Evolutionary conservation across 805 yeast species (phyloP).

Genomic region (Lipomyces sp.): DNA sequence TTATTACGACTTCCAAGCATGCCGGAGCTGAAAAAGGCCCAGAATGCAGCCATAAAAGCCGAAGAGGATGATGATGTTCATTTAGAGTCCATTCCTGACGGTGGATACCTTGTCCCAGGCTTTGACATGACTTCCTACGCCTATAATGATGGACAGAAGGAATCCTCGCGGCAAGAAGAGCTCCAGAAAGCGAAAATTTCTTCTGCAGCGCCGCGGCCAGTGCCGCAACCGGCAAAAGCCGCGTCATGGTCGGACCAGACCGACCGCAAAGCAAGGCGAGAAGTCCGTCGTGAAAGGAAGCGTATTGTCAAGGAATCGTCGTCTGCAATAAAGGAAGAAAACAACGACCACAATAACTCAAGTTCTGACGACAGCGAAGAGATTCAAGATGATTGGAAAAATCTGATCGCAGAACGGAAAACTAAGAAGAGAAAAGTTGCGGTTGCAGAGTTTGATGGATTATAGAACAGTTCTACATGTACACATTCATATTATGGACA

Average conservation of each 20-base stretch:
- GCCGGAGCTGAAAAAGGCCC: slow-evolving; percentile 68
- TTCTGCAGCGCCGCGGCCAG: slow-evolving; percentile 42
- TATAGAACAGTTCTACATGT: background rate
- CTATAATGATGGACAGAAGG: slow-evolving; percentile 64
- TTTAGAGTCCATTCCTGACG: slow-evolving; percentile 47
- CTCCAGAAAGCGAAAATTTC: slow-evolving; percentile 42
- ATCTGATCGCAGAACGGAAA: slow-evolving; percentile 63
- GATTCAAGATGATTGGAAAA: slow-evolving; percentile 79
- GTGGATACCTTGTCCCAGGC: slow-evolving; percentile 68
- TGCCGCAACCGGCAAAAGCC: slow-evolving; percentile 41
- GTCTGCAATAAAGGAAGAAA: slow-evolving; percentile 41
- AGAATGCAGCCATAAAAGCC: background rate
- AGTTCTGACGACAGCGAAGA: slow-evolving; percentile 33
- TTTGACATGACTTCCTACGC: slow-evolving; percentile 66
- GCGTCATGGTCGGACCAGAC: slow-evolving; percentile 77
- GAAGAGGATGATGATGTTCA: slow-evolving; percentile 12
- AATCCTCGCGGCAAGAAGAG: slow-evolving; percentile 57
- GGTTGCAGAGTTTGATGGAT: slow-evolving; percentile 1
- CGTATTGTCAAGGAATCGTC: slow-evolving; percentile 49
- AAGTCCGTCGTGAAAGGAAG: slow-evolving; percentile 63
- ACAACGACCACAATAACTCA: slow-evolving; percentile 42
- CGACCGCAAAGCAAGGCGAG: slow-evolving; percentile 58
- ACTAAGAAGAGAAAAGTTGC: slow-evolving; percentile 36
- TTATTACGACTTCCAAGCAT: slow-evolving; percentile 80
- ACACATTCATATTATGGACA: too few species aligned